Evolutionary conservation across 2,329 filamentous ascomycete species (phyloP).

Genomic region (Stagonosporopsis rhizophila): DNA sequence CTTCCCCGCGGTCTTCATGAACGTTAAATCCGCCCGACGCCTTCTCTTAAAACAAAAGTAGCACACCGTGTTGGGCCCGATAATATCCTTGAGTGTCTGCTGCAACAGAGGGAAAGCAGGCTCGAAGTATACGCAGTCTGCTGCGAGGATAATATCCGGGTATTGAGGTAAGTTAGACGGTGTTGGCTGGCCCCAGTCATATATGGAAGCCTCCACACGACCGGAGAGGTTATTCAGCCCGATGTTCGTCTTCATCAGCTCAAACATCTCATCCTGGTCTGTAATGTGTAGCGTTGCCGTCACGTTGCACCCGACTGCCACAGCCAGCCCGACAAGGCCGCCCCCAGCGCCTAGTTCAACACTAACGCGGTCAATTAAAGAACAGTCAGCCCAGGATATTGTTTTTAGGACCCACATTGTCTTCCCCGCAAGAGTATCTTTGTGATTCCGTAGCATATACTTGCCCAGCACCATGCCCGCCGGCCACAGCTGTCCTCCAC

Average conservation of each 20-base stretch:
- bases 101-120: constrained; percentile 90
- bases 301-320: constrained; percentile 61
- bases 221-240: constrained; percentile 74
- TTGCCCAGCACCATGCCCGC: constrained; percentile 87
- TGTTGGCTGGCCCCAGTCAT: constrained; percentile 74
- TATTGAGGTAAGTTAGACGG: constrained; percentile 56
- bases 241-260: constrained; percentile 87
- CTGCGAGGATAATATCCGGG: constrained; percentile 86
- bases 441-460: constrained; percentile 81
- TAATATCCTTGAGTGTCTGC: constrained; percentile 75
- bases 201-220: constrained; percentile 70
- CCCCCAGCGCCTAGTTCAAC: constrained; percentile 92
- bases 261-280: constrained; percentile 85
- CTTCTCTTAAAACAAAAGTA: constrained; percentile 97
- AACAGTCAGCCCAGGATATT: constrained; percentile 5
- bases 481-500: constrained; percentile 93
- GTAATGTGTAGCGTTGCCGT: constrained; percentile 76
- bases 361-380: constrained; percentile 55
- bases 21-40: constrained; percentile 69
- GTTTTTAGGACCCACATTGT: constrained; percentile 69
- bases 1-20: constrained; percentile 60
- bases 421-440: constrained; percentile 67
- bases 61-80: constrained; percentile 70
- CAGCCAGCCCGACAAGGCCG: constrained; percentile 76
- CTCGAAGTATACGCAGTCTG: constrained; percentile 97